phyloP scores from a whole-genome alignment of 1,284 basidiomycete species.

The Microbotryomycetes sp. region DNA sequence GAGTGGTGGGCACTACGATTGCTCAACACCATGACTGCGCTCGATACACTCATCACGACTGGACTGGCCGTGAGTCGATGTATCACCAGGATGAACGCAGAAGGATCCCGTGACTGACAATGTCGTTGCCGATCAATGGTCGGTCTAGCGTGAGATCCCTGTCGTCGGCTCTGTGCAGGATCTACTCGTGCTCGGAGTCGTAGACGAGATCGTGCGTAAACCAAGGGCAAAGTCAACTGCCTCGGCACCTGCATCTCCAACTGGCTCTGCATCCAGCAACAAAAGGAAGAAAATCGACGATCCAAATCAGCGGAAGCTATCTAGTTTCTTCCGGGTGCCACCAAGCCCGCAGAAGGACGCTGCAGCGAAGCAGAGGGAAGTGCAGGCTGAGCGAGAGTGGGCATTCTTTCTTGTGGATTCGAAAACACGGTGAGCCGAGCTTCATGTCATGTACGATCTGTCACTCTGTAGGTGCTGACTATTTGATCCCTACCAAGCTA shows the following conservation, averaged over 20 bases:
- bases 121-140: rapidly evolving
- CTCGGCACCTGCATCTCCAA: background rate
- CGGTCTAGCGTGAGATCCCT: conserved; percentile 21
- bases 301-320: background rate
- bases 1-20: conserved; percentile 33
- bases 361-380: background rate
- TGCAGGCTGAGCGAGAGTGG: conserved; percentile 1
- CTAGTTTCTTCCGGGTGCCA: background rate
- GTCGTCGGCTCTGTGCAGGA: conserved; percentile 30
- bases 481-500: background rate
- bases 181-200: conserved; percentile 34
- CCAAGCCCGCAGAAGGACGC: background rate
- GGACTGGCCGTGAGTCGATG: conserved; percentile 22
- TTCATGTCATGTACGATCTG: background rate
- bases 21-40: conserved; percentile 31
- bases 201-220: conserved; percentile 33
- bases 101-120: background rate
- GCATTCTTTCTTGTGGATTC: conserved; percentile 22
- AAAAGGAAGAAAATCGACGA: background rate
- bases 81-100: rapidly evolving
- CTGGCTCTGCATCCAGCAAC: conserved; percentile 6
- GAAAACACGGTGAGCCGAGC: conserved; percentile 22
- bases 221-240: conserved; percentile 6
- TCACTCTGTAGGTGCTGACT: background rate
- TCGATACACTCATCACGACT: conserved; percentile 21